Conservation (phyloP, 140 eudicot species). For the Senecio squalidus region DNA sequence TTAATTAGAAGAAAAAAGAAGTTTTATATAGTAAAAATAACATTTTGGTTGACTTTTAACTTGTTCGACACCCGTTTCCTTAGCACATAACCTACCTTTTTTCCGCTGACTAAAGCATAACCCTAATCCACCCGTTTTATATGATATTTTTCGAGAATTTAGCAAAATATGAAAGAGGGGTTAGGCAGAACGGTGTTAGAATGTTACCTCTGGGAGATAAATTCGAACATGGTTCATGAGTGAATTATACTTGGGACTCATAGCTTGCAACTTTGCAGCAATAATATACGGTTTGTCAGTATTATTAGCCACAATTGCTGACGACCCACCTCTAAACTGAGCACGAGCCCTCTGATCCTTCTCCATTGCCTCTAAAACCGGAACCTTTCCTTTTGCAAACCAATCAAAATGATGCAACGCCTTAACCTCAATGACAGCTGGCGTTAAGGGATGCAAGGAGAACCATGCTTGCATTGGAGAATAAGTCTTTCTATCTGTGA, state of each 20-base stretch:
- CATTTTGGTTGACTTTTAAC: too few species aligned
- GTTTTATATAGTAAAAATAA: too few species aligned
- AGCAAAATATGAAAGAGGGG: neutral
- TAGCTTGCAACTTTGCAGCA: conserved; percentile 93
- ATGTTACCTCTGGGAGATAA: conserved; percentile 79
- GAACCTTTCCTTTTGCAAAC: conserved; percentile 86
- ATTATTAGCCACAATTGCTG: conserved; percentile 75
- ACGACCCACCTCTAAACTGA: conserved; percentile 85
- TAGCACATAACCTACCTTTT: too few species aligned
- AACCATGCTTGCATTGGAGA: conserved; percentile 98
- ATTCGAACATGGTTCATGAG: conserved; percentile 89
- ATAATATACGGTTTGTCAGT: conserved; percentile 76
- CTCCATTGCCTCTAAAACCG: conserved; percentile 90
- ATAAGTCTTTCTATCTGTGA: conserved; percentile 81
- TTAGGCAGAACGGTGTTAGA: neutral
- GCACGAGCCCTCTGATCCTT: conserved; percentile 86
- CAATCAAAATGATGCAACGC: conserved; percentile 95
- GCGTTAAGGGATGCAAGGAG: conserved; percentile 70
- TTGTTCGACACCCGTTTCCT: too few species aligned
- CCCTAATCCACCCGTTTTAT: neutral
- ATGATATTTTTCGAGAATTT: neutral
- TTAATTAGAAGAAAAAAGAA: too few species aligned
- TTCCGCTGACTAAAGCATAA: too few species aligned
- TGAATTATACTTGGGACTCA: conserved; percentile 86
- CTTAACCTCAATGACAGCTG: conserved; percentile 82